Base-by-base conservation (phyloP, 257 asterid species). In the Cordia subcordata region DNA sequence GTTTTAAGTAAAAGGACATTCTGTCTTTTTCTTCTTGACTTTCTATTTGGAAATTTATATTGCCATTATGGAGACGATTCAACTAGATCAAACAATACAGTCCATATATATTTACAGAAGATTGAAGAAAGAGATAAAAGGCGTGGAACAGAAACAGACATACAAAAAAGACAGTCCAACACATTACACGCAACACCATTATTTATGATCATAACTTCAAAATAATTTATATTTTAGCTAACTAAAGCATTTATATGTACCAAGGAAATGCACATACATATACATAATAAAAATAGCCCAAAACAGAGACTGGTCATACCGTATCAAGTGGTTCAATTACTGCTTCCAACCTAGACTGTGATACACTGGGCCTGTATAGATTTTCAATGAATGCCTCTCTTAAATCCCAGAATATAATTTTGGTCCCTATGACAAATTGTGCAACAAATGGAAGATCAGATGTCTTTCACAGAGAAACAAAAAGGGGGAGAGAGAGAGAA, bases 331-430 rank as follows among this genome's bases (percentile, higher is more conserved):
- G 85, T 11, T 88, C 96, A 64, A 88, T 80, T 79, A 88, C 66
- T 69, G 75, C 53, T 68, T 92, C 99, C 79, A 92, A 66, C 76
- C 99, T 77, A 54, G 82, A 82, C 73, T 88, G 89, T 33, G 89
- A 62, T 50, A 78, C 99, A 71, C 76, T 86, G 65, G 97, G 95
- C 75, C 74, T 86, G 54, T 92, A 88, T 15, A 92, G 94, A 65
- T 86, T 83, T 46, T 88, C 96, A 50, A 88, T 84, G 75, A 92
- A 86, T 10, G 81, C 71, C 72, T 82, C 99, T 68, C 99, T 82
- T 79, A 92, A 73, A 74, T 92, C 99, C 94, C 96, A 88, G 74
- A 88, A 92, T 33, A 92, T 77, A 46, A 83, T 78, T 82, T 92
- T 92, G 18, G 86, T 86, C 72, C 99, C 99, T 88, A 72, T 57